Conservation (phyloP, 208 protist species). For the Trichomonas gallinae region DNA sequence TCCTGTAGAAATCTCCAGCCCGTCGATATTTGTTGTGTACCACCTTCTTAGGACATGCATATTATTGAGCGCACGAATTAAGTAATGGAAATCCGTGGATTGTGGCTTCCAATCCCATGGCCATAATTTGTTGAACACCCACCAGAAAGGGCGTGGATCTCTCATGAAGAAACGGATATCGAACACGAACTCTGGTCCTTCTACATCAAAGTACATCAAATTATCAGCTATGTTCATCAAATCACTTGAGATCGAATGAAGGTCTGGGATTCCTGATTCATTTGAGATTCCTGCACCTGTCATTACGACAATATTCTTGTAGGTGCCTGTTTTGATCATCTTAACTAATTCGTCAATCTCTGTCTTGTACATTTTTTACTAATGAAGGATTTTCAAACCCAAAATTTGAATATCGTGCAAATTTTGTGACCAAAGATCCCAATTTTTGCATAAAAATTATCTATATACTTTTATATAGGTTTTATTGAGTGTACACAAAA, state of each 20-base stretch:
- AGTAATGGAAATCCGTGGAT: background rate
- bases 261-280: background rate
- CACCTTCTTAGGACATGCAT: background rate
- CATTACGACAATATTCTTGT: background rate
- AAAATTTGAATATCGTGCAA: too few relatives aligned
- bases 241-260: background rate
- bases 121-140: background rate
- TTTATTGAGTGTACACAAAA: too few relatives aligned
- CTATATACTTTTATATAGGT: too few relatives aligned
- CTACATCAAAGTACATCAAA: background rate
- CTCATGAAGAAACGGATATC: background rate
- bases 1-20: background rate
- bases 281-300: background rate
- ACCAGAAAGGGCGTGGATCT: background rate
- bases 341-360: background rate
- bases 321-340: background rate
- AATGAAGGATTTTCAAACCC: too few relatives aligned
- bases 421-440: too few relatives aligned
- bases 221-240: background rate
- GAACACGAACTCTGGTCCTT: background rate
- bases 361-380: background rate
- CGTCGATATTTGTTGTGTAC: background rate
- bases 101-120: background rate
- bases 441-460: too few relatives aligned
- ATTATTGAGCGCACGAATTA: background rate